These are phyloP conservation scores for Fusarium sp. DNA, from an alignment of 2,329 filamentous ascomycete species.

Conservation along the genomic window DNA sequence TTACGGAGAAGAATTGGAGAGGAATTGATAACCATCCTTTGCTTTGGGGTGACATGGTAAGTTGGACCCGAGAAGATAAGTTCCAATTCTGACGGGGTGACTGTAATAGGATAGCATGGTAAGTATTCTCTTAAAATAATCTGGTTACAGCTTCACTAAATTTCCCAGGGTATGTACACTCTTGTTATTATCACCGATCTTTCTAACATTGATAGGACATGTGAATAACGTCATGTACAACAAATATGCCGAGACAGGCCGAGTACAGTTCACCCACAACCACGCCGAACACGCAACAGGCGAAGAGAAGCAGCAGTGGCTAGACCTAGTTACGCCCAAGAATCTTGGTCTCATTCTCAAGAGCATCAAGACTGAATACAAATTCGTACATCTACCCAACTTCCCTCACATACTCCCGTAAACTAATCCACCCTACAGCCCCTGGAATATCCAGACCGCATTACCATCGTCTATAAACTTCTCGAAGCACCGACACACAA, in stretches of 20 bases:
- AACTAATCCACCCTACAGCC: neutral
- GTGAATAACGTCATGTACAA: constrained; percentile 39
- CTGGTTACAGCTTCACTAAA: rapidly evolving
- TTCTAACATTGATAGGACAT: constrained; percentile 15
- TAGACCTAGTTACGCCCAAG: constrained; percentile 10
- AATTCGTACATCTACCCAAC: neutral
- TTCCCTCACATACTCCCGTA: rapidly evolving
- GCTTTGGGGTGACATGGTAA: constrained; percentile 35
- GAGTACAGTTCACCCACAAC: constrained; percentile 22
- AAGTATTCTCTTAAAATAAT: rapidly evolving
- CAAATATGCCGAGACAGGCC: constrained; percentile 27
- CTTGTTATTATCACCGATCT: rapidly evolving
- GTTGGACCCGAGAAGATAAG: neutral
- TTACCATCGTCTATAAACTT: constrained; percentile 27
- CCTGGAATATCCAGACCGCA: constrained; percentile 18
- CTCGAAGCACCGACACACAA: constrained; percentile 19
- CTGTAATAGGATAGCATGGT: constrained; percentile 28
- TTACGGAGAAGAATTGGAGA: constrained; percentile 23
- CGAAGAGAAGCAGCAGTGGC: constrained; percentile 20
- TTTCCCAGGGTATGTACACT: neutral
- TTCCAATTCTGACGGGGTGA: neutral
- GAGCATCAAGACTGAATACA: constrained; percentile 34
- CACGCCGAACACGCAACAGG: constrained; percentile 11
- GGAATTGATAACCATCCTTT: constrained; percentile 24
- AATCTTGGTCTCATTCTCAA: constrained; percentile 27